Conservation (phyloP, 1,139 yeast species). For the Taphrina wiesneri region DNA sequence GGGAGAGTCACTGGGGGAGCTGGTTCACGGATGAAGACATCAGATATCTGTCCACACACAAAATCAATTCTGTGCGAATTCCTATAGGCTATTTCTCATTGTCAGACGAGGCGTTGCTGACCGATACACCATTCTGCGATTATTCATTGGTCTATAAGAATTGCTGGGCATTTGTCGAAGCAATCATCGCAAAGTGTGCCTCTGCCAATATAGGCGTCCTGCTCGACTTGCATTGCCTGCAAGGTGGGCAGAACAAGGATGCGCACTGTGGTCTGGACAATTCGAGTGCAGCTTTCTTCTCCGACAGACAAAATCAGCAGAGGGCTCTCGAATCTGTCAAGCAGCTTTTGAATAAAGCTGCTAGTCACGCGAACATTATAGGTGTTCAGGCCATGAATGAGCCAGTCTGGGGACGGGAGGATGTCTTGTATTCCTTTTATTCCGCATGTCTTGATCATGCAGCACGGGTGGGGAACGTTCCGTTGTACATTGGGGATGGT, state of each 20-base stretch:
- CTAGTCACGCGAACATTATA: slow-evolving; percentile 62
- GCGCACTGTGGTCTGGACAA: slow-evolving; percentile 76
- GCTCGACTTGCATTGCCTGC: slow-evolving; percentile 84
- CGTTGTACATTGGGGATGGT: slow-evolving; percentile 84
- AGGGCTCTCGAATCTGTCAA: slow-evolving; percentile 56
- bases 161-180: slow-evolving; percentile 67
- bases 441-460: slow-evolving; percentile 65
- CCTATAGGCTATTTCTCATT: slow-evolving; percentile 93
- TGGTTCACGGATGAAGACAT: slow-evolving; percentile 73
- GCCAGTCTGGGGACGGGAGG: slow-evolving; percentile 61
- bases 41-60: slow-evolving; percentile 66
- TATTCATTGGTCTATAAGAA: slow-evolving; percentile 59
- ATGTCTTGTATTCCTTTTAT: slow-evolving; percentile 56
- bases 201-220: slow-evolving; percentile 65
- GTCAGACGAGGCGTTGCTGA: slow-evolving; percentile 55
- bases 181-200: slow-evolving; percentile 58
- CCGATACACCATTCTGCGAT: slow-evolving; percentile 62
- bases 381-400: slow-evolving; percentile 89
- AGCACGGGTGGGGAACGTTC: slow-evolving; percentile 60
- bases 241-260: slow-evolving; percentile 86
- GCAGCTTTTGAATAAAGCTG: slow-evolving; percentile 64
- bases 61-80: slow-evolving; percentile 74
- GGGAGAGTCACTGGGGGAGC: slow-evolving; percentile 70
- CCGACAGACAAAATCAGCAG: slow-evolving; percentile 46
- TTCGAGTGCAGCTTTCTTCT: slow-evolving; percentile 67